These are phyloP conservation scores for Solanum chiquidenum DNA, from an alignment of 257 asterid genomes.

Conservation along the genomic window DNA sequence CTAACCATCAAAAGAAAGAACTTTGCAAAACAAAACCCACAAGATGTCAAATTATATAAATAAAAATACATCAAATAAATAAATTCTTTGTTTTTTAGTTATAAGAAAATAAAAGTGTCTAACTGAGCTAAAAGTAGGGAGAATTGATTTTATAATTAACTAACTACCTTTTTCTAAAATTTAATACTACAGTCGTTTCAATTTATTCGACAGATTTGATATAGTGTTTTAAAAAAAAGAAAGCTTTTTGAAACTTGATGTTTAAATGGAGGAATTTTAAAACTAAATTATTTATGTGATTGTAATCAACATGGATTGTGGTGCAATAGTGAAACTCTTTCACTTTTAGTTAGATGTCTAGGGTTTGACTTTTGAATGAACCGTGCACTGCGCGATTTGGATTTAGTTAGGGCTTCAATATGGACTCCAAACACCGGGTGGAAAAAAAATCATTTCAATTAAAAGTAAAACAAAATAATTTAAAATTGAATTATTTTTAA, in stretches of 20 bases:
- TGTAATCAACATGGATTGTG: not conserved
- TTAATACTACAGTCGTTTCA: not conserved
- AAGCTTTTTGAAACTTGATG: no score
- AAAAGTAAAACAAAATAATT: no score
- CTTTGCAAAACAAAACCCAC: not conserved
- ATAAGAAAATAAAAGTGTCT: not conserved
- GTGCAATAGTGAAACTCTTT: no score
- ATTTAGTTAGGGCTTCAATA: not conserved
- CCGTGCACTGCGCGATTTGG: fast-evolving
- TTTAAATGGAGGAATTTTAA: no score
- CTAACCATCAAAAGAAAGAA: not conserved
- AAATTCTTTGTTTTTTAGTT: not conserved
- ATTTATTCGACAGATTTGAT: no score
- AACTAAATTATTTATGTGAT: no score
- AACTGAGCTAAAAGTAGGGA: not conserved
- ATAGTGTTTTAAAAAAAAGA: not conserved
- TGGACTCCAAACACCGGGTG: fast-evolving
- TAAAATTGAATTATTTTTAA: no score
- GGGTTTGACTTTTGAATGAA: no score
- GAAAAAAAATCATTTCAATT: no score
- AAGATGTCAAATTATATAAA: not conserved
- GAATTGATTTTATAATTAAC: not conserved
- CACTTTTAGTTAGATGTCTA: fast-evolving
- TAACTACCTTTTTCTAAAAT: no score
- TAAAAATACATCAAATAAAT: not conserved